Percentiles rank a stretch among this genome's conserved stretches.
These are phyloP conservation scores for Curvularia spicifera DNA, from an alignment of 2,329 filamentous ascomycete genomes.

Conservation along the genomic window DNA sequence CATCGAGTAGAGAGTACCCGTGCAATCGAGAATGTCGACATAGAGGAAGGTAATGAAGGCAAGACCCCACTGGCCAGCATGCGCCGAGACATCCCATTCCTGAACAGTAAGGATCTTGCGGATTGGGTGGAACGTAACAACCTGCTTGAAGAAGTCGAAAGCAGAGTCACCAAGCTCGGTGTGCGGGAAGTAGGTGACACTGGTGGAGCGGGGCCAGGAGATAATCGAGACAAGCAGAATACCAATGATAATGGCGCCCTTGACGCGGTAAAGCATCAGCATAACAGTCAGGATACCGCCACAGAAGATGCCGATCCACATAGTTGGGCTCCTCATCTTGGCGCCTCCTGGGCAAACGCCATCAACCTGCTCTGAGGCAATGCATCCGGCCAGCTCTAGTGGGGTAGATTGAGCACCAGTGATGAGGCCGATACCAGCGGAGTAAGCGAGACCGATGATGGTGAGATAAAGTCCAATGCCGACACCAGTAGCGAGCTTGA, in stretches of 20 bases:
- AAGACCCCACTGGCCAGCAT: conserved; percentile 78
- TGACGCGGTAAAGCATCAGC: conserved; percentile 84
- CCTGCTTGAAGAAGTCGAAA: conserved; percentile 88
- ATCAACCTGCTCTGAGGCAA: conserved; percentile 54
- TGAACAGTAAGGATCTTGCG: conserved; percentile 71
- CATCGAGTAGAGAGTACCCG: conserved; percentile 89
- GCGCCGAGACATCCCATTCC: conserved; percentile 72
- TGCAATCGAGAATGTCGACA: conserved; percentile 85
- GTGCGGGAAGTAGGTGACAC: conserved; percentile 82
- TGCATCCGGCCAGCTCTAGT: conserved; percentile 77
- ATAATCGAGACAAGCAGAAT: conserved; percentile 86
- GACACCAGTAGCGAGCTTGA: conserved; percentile 85
- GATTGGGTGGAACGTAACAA: conserved; percentile 84
- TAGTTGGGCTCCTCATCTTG: conserved; percentile 82
- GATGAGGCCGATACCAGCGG: conserved; percentile 80
- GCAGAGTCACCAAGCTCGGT: conserved; percentile 69
- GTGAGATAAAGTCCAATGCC: conserved; percentile 86
- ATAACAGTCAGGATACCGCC: conserved; percentile 80
- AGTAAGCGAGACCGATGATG: conserved; percentile 77
- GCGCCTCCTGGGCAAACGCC: conserved; percentile 66
- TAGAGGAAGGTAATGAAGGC: conserved; percentile 90
- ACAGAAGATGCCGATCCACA: conserved; percentile 91
- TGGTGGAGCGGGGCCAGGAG: conserved; percentile 80
- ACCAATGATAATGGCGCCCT: conserved; percentile 83
- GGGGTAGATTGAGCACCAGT: conserved; percentile 73